These are phyloP conservation scores for Vitis vinifera DNA, from an alignment of 164 flowering plant species.

Conservation along the genomic window DNA sequence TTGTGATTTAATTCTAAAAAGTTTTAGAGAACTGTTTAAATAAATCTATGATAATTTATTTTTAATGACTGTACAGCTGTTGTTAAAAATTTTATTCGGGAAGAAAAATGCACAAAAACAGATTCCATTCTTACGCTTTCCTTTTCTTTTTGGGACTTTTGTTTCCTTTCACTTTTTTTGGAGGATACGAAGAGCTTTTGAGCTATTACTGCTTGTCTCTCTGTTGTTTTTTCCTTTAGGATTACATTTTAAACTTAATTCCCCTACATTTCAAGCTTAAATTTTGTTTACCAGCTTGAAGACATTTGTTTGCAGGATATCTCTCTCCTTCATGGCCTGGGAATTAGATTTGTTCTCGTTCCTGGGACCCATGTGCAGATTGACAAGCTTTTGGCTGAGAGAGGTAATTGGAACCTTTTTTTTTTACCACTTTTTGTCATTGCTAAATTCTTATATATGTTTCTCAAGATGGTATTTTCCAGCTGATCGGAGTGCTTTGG, in stretches of 20 bases:
- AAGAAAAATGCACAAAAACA: too few relatives aligned
- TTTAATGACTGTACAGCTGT: too few relatives aligned
- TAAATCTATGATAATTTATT: too few relatives aligned
- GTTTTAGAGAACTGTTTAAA: too few relatives aligned
- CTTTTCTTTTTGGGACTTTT: background rate
- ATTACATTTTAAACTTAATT: too few relatives aligned
- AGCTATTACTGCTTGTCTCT: too few relatives aligned
- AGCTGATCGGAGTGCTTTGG: background rate
- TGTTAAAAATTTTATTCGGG: too few relatives aligned
- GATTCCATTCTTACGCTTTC: background rate
- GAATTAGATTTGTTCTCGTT: conserved; percentile 84
- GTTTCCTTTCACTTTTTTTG: background rate
- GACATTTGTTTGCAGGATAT: conserved; percentile 69
- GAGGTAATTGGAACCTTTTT: conserved; percentile 48
- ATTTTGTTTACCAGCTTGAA: background rate
- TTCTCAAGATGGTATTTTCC: background rate
- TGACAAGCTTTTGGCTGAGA: conserved; percentile 76
- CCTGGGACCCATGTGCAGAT: conserved; percentile 92
- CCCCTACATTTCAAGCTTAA: too few relatives aligned
- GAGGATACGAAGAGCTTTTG: background rate
- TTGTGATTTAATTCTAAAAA: too few relatives aligned
- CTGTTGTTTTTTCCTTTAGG: too few relatives aligned
- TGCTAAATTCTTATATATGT: background rate
- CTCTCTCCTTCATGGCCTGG: conserved; percentile 89
- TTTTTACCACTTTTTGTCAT: background rate